A percentile compares a stretch with the other conserved stretches of the same genome.
These are phyloP conservation scores for Luffa aegyptiaca DNA, from an alignment of 306 rosid genomes.

Conservation along the genomic window DNA sequence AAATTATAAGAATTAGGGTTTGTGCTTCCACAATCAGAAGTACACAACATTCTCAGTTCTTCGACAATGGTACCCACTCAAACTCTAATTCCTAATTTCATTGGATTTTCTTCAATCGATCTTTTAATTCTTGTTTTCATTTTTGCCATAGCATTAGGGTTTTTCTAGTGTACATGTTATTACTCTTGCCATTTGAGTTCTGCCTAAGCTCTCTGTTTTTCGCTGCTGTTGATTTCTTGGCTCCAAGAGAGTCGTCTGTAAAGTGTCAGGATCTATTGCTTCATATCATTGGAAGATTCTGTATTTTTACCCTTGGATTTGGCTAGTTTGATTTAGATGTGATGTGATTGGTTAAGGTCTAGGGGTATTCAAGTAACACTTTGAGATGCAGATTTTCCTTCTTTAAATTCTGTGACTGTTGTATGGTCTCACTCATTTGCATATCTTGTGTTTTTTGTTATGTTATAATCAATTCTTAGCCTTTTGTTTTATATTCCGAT, in stretches of 20 bases:
- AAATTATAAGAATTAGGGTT: background rate
- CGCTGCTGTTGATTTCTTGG: too few species aligned
- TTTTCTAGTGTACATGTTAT: too few species aligned
- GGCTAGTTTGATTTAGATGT: too few species aligned
- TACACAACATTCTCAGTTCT: background rate
- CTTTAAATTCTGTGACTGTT: background rate
- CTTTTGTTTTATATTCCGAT: background rate
- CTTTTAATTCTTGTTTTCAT: background rate
- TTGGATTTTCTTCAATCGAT: background rate
- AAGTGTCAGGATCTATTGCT: too few species aligned
- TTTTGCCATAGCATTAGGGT: too few species aligned
- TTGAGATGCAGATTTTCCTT: background rate
- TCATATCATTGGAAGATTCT: too few species aligned
- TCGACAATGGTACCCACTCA: background rate
- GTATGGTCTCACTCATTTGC: background rate
- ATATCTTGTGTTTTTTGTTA: background rate
- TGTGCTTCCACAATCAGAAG: background rate
- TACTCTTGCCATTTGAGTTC: too few species aligned
- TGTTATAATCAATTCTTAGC: background rate
- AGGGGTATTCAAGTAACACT: background rate
- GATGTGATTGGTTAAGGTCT: background rate
- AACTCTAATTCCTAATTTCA: background rate
- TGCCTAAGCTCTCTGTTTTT: too few species aligned
- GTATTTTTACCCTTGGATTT: too few species aligned
- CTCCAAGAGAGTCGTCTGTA: too few species aligned